A percentile compares a stretch with the other conserved stretches of the same genome.
Conservation (phyloP, 805 yeast species). For the Clavispora phyllophila region DNA sequence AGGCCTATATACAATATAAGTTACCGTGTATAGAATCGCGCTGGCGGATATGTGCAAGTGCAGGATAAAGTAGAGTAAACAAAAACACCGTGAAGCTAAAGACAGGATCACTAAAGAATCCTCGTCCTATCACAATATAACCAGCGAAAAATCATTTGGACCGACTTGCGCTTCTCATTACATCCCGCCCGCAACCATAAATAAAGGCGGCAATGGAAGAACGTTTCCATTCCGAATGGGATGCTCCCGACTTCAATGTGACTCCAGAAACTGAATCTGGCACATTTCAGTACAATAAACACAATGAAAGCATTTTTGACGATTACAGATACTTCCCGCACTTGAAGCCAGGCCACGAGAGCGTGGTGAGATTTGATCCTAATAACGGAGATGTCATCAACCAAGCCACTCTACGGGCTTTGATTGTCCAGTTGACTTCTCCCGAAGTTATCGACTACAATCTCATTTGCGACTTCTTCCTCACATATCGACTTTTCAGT, state of each 20-base stretch:
- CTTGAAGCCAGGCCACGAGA: constrained; percentile 15
- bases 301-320: constrained; percentile 35
- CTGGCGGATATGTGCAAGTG: not conserved
- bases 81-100: not conserved
- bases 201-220: not conserved
- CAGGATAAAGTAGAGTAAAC: not conserved
- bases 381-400: constrained; percentile 28
- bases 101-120: not conserved
- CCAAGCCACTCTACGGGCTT: constrained; percentile 38
- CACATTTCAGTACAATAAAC: constrained; percentile 26
- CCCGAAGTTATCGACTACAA: constrained; percentile 74
- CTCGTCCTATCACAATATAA: not conserved
- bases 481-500: constrained; percentile 72
- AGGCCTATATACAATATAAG: not conserved
- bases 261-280: constrained; percentile 5
- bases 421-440: constrained; percentile 60
- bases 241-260: constrained; percentile 6
- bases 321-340: constrained; percentile 32
- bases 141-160: not conserved
- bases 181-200: not conserved
- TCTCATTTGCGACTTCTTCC: constrained; percentile 77
- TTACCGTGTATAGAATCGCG: not conserved
- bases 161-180: not conserved
- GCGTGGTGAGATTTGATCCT: constrained; percentile 32
- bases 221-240: constrained; percentile 1